phyloP scores from a whole-genome alignment of 371 early-diverging fungal genomes.

The Mortierella sp. region DNA sequence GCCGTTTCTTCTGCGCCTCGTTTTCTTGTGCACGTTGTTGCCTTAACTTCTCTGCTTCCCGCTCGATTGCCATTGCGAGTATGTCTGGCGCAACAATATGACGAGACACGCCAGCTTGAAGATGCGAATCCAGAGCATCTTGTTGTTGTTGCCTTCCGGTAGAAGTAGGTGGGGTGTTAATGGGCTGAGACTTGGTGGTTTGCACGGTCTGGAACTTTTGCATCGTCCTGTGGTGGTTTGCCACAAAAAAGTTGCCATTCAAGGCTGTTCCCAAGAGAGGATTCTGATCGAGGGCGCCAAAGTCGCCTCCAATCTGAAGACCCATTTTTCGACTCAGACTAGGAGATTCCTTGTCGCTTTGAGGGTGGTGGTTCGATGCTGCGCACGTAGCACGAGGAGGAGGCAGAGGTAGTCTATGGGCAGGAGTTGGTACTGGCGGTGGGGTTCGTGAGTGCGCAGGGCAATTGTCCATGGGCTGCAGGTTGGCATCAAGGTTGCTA shows the following conservation, averaged over 20 bases:
- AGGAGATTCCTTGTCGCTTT: conserved; percentile 17
- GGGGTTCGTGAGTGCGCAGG: conserved; percentile 19
- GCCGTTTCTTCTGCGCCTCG: conserved; percentile 30
- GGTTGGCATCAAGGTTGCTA: conserved; percentile 2
- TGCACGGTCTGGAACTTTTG: conserved; percentile 35
- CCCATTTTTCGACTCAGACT: conserved; percentile 41
- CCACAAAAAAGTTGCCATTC: conserved; percentile 42
- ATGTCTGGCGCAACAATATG: conserved; percentile 49
- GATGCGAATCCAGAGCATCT: conserved; percentile 23
- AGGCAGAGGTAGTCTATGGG: conserved; percentile 20
- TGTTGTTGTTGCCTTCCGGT: conserved; percentile 13
- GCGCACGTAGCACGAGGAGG: conserved; percentile 25
- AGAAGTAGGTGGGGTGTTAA: conserved; percentile 20
- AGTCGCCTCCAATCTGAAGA: conserved; percentile 36
- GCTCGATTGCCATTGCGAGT: conserved; percentile 38
- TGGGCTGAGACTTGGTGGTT: conserved; percentile 11
- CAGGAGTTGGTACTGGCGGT: conserved; percentile 10
- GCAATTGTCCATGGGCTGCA: neutral
- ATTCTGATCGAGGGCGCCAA: conserved; percentile 26
- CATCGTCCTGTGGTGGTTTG: conserved; percentile 50
- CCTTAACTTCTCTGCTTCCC: conserved; percentile 34
- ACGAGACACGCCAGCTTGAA: conserved; percentile 35
- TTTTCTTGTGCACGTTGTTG: conserved; percentile 22
- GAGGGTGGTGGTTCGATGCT: conserved; percentile 8
- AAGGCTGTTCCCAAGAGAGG: conserved; percentile 12